These are phyloP conservation scores for Termitomyces sp. DNA, from an alignment of 768 basidiomycete species.

Conservation along the genomic window DNA sequence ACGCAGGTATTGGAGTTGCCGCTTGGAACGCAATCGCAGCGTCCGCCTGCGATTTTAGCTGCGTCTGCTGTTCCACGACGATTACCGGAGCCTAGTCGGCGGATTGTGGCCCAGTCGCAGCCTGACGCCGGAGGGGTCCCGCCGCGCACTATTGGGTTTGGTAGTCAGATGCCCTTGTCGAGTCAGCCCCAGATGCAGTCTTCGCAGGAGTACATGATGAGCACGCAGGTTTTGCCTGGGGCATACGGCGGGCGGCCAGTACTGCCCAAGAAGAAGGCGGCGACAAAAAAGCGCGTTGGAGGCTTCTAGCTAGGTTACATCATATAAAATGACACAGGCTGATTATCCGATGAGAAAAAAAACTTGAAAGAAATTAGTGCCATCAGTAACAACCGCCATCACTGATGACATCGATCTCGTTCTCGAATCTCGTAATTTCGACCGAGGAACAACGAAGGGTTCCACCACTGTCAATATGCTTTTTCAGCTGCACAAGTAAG, in stretches of 20 bases:
- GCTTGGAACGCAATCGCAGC: constrained; percentile 12
- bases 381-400: background rate
- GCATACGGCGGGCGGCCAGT: constrained; percentile 58
- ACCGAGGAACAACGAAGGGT: background rate
- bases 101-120: constrained; percentile 12
- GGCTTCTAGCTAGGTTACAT: constrained; percentile 49
- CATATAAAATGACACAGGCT: background rate
- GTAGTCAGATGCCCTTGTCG: constrained; percentile 6
- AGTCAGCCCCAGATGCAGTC: constrained; percentile 8
- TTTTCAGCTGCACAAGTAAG: background rate
- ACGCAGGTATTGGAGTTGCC: background rate
- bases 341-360: background rate
- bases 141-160: constrained; percentile 2
- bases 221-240: constrained; percentile 70
- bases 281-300: constrained; percentile 60
- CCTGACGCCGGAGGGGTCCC: constrained; percentile 1
- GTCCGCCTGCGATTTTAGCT: constrained; percentile 35
- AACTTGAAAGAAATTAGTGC: background rate
- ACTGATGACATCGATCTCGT: background rate
- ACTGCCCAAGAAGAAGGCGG: constrained; percentile 45
- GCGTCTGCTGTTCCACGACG: constrained; percentile 18
- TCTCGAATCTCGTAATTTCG: background rate
- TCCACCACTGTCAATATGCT: background rate
- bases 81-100: constrained; percentile 8
- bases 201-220: constrained; percentile 44